Evolutionary conservation across 164 flowering plant species (phyloP), one percentile per base, ranked within the genome.

Genomic region (Aristolochia californica): DNA sequence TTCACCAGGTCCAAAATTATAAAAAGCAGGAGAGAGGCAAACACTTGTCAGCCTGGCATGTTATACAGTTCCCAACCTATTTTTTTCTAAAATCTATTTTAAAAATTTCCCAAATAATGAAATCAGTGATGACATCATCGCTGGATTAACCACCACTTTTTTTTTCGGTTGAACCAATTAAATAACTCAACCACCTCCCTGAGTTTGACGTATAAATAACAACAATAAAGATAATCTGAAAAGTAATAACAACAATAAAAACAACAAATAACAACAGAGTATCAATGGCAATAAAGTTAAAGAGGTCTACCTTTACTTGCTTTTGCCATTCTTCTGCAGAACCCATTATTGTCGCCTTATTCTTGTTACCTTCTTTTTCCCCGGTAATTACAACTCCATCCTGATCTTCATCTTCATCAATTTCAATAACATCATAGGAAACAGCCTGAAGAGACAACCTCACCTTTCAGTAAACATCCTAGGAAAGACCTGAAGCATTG

Each of bases 331-430:
- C 40, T 21, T 38, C 43, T 20, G 20, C 22, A 10, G 18, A 14
- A 38, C 26, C 54, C 38, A 57, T 2, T n/a, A 48, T 28, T 49
- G 26, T 40, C 5, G 43, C 52, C 27, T 60, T 60, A 20, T 38
- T 60, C 55, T 51, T 60, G 21, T 27, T 27, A 34, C 43, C n/a
- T 30, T 40, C 57, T n/a, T 61, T 20, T 17, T 18, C 57, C 23
- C 45, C 56, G 43, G 43, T 53, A 23, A 61, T 52, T 15, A 43
- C 20, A 59, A n/a, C 47, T 25, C 26, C 57, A 43, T 51, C 18
- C 28, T 27, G 21, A 49, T 58, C 58, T 43, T 68, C 67, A 15
- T 63, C 61, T 54, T 40, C 63, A 51, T 66, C 65, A 59, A 63
- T 59, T 18, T 63, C 60, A 30, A 59, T 63, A 43, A 55, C 24